Evolutionary conservation across 805 yeast species (phyloP).

Genomic region (Candida schatavii): DNA sequence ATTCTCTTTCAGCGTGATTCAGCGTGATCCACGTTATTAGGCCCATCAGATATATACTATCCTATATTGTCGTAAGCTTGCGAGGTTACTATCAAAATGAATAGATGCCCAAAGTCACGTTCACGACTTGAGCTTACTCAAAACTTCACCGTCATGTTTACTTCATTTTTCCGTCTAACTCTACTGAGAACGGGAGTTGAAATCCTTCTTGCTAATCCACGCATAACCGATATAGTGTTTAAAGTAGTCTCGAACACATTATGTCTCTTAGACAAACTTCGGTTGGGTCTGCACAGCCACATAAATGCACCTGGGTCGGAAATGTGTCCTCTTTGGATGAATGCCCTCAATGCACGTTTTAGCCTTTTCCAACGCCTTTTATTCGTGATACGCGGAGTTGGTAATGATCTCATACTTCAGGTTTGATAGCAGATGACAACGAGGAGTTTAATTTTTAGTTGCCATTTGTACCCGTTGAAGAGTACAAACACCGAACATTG

Average conservation of each 20-base stretch:
- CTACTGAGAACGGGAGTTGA: conserved; percentile 18
- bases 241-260: neutral
- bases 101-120: too few relatives aligned
- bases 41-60: too few relatives aligned
- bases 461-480: too few relatives aligned
- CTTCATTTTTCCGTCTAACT: conserved; percentile 10
- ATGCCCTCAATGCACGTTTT: conserved; percentile 24
- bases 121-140: too few relatives aligned
- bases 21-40: too few relatives aligned
- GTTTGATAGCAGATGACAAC: too few relatives aligned
- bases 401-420: conserved; percentile 36
- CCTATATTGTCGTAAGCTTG: too few relatives aligned
- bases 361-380: conserved; percentile 30
- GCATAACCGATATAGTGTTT: conserved; percentile 16
- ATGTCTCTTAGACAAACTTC: neutral
- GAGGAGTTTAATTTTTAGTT: too few relatives aligned
- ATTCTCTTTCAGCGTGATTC: too few relatives aligned
- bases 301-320: conserved; percentile 24
- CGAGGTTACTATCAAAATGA: too few relatives aligned
- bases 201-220: conserved; percentile 18
- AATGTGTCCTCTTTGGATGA: conserved; percentile 25
- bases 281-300: conserved; percentile 5
- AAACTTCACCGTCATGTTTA: conserved; percentile 17
- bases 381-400: conserved; percentile 34
- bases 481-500: too few relatives aligned